Base-by-base conservation (phyloP, 768 basidiomycete species). In the Lentinus tigrinus region DNA sequence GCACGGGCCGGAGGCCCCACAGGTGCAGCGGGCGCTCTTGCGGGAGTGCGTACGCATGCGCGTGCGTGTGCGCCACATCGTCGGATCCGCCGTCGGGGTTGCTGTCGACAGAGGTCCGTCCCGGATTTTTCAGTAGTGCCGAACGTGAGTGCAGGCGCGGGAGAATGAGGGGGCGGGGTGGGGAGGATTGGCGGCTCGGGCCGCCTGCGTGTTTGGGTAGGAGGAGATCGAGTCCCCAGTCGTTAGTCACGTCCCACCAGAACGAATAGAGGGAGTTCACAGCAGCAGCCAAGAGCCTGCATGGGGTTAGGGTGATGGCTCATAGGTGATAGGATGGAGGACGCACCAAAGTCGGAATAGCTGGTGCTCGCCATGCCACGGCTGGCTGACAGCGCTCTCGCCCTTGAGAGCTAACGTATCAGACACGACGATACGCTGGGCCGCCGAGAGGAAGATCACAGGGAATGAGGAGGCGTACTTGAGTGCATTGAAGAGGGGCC, bases 161-260 rank as follows among this genome's bases (percentile, higher is more conserved):
- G 24, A 82, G 73, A 58, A 80, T 66, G 44, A 81, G 72, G 27
- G 75, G 76, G 59, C 77, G 76, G 26, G 76, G 77, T n/a, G 76
- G 74, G 14, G 67, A 59, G 43, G 57, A 61, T 56, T 44, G 62
- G 23, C 64, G 70, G 64, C 47, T 69, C 17, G 48, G 19, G 4
- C 46, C 44, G 31, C 51, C 39, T 14, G 48, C 38, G 60, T 55
- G 70, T 64, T 28, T 70, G 61, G 59, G 61, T 23, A 63, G 62
- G 57, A 98, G 75, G 42, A 98, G 74, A 44, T 86, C 83, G 54
- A 99, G 78, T 5, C 97, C 97, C 95, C 96, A 99, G 70, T 99
- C 97, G 70, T 96, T 92, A 47, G 93, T 94, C 42, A 98, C 82
- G 73, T 98, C 97, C 97, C 97, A 99, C 92, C 94, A 99, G 72